These are phyloP conservation scores for Tuber indicum DNA, from an alignment of 495 filamentous ascomycete genomes.

Conservation along the genomic window DNA sequence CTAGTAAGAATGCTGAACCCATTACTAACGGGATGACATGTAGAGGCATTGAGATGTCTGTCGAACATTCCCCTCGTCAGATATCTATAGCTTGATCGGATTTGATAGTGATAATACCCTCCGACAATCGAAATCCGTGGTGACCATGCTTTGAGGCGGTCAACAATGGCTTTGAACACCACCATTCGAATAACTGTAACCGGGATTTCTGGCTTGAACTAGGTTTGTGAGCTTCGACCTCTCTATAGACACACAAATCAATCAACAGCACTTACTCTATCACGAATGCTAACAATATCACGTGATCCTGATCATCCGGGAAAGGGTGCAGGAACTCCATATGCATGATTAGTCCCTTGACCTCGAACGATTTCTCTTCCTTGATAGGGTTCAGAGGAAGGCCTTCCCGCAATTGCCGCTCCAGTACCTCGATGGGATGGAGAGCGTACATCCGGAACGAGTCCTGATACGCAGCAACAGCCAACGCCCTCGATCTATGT, in stretches of 20 bases:
- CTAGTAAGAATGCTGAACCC: constrained; percentile 38
- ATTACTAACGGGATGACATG: constrained; percentile 41
- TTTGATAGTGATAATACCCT: constrained; percentile 23
- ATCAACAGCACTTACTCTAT: constrained; percentile 43
- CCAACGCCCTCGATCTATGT: constrained; percentile 57
- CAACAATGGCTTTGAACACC: constrained; percentile 32
- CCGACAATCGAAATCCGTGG: constrained; percentile 35
- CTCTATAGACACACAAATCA: background rate
- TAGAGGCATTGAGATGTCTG: constrained; percentile 40
- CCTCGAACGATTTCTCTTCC: constrained; percentile 51
- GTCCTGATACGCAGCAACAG: constrained; percentile 56
- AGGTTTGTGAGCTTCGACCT: background rate
- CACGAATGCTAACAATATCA: constrained; percentile 70
- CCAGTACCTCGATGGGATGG: constrained; percentile 49
- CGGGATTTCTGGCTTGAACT: constrained; percentile 51
- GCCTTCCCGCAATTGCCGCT: constrained; percentile 42
- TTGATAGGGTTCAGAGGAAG: constrained; percentile 46
- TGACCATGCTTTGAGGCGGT: constrained; percentile 34
- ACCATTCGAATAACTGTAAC: constrained; percentile 71
- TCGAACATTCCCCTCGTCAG: constrained; percentile 4
- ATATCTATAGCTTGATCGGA: constrained; percentile 1
- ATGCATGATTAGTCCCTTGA: constrained; percentile 70
- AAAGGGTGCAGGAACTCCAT: constrained; percentile 80
- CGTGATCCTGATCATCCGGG: constrained; percentile 55
- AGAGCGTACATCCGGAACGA: constrained; percentile 59